phyloP scores from a whole-genome alignment of 2,329 filamentous ascomycete species.

The Macroventuria anomochaeta region DNA sequence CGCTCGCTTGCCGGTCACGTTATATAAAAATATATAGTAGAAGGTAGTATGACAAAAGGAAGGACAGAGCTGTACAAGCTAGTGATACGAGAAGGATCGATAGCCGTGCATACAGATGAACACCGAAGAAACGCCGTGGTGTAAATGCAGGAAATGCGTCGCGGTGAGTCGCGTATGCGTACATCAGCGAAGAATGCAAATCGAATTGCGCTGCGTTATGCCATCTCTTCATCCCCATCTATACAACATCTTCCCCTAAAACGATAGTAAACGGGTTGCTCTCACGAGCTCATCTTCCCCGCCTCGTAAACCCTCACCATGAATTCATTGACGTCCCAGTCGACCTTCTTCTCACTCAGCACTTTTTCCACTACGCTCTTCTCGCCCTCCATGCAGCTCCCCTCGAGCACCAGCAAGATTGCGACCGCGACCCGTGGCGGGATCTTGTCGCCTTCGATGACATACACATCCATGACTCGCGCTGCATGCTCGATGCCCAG shows the following conservation, averaged over 20 bases:
- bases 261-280: not conserved
- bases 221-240: constrained; percentile 3
- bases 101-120: too few relatives aligned
- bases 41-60: not conserved
- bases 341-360: constrained; percentile 25
- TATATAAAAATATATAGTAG: not conserved
- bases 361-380: constrained; percentile 32
- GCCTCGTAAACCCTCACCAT: constrained; percentile 45
- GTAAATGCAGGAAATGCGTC: constrained; percentile 3
- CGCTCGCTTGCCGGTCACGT: too few relatives aligned
- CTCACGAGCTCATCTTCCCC: constrained; percentile 32
- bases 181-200: not conserved
- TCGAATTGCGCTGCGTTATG: constrained; percentile 2
- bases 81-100: too few relatives aligned
- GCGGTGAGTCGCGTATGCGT: not conserved
- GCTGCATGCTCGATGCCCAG: constrained; percentile 73
- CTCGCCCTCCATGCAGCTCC: constrained; percentile 47
- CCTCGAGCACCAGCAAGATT: constrained; percentile 62
- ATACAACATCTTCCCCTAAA: not conserved
- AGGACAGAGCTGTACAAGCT: not conserved
- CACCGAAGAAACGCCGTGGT: not conserved
- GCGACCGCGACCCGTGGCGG: constrained; percentile 75
- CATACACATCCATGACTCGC: constrained; percentile 80
- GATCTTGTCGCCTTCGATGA: constrained; percentile 79
- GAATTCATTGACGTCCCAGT: constrained; percentile 38